These are phyloP conservation scores for Coemansia interrupta DNA, from an alignment of 192 early-diverging fungal species.

Conservation along the genomic window DNA sequence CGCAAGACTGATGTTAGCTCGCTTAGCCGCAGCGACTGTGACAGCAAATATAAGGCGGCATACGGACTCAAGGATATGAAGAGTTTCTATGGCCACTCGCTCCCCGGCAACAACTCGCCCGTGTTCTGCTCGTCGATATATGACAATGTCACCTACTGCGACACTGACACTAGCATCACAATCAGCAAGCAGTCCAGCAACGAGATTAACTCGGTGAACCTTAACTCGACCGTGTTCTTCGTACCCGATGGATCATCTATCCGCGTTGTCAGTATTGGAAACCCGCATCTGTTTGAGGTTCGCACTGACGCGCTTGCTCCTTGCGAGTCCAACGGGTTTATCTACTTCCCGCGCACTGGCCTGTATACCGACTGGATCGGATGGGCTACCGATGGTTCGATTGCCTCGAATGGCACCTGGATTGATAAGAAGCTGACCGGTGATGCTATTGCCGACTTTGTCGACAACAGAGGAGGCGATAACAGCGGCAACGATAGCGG, in stretches of 20 bases:
- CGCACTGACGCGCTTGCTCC: constrained; percentile 17
- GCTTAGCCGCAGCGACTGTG: constrained; percentile 29
- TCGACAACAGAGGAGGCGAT: constrained; percentile 11
- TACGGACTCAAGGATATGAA: constrained; percentile 41
- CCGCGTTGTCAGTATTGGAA: constrained; percentile 33
- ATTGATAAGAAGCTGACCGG: constrained; percentile 21
- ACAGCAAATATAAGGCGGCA: constrained; percentile 28
- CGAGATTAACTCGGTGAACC: constrained; percentile 29
- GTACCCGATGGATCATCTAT: constrained; percentile 29
- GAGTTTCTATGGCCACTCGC: constrained; percentile 40
- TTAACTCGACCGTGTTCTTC: constrained; percentile 49
- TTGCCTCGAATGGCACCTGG: constrained; percentile 46
- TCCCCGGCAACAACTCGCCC: constrained; percentile 37
- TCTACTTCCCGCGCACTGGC: constrained; percentile 42
- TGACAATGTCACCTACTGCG: constrained; percentile 38
- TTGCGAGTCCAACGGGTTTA: constrained; percentile 44
- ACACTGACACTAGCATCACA: constrained; percentile 28
- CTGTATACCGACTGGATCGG: constrained; percentile 52
- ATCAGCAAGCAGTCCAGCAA: constrained; percentile 19
- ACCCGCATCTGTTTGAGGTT: constrained; percentile 36
- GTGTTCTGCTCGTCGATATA: constrained; percentile 48
- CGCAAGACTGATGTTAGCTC: constrained; percentile 23
- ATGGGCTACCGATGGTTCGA: constrained; percentile 35
- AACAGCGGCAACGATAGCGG: neutral
- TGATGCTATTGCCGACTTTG: constrained; percentile 26